A percentile compares a stretch with the other conserved stretches of the same genome.
Conservation (phyloP, 805 yeast species). For the Candida stauntonica region DNA sequence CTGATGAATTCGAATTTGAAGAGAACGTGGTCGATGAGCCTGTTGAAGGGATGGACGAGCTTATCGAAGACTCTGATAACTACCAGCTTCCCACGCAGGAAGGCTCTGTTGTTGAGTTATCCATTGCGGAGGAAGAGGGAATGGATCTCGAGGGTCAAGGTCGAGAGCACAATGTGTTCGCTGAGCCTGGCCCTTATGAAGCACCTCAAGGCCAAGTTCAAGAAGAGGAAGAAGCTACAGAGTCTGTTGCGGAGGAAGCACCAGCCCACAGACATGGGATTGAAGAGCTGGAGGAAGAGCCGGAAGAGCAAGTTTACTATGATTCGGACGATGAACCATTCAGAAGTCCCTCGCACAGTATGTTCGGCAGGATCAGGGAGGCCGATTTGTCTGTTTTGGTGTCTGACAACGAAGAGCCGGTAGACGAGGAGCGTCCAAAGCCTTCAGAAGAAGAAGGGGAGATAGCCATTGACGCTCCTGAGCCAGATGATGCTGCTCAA, state of each 20-base stretch:
- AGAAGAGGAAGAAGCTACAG: neutral
- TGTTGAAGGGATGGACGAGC: neutral
- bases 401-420: slow-evolving; percentile 4
- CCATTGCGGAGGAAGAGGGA: neutral
- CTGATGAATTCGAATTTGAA: too few relatives aligned
- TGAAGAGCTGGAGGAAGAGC: too few relatives aligned
- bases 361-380: slow-evolving; percentile 22
- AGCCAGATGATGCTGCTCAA: too few relatives aligned
- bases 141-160: slow-evolving; percentile 2
- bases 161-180: neutral
- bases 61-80: too few relatives aligned
- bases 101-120: too few relatives aligned
- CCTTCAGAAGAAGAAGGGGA: too few relatives aligned
- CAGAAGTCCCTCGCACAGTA: slow-evolving; percentile 23
- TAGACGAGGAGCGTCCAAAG: too few relatives aligned
- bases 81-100: neutral
- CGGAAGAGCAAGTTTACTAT: slow-evolving; percentile 17
- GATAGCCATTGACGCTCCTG: too few relatives aligned
- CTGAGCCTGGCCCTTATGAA: too few relatives aligned
- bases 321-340: slow-evolving; percentile 26
- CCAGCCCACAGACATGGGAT: too few relatives aligned
- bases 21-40: too few relatives aligned
- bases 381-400: slow-evolving; percentile 9
- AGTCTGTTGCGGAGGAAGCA: neutral
- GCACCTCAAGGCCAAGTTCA: neutral